Base-by-base conservation (phyloP, 768 basidiomycete genomes). In the Rhizopogon roseolus region DNA sequence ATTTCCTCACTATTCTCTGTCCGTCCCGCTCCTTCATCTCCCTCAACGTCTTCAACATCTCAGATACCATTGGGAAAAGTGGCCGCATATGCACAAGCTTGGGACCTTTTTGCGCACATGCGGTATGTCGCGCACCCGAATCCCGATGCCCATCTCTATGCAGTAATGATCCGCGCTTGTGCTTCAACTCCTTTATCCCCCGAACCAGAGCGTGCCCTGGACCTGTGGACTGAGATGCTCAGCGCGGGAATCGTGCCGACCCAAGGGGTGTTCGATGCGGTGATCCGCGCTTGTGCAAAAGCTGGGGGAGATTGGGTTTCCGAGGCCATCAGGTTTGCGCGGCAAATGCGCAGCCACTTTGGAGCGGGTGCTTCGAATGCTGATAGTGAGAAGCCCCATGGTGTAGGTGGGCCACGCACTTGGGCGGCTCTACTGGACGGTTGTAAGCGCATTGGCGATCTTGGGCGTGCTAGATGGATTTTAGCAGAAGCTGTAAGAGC, bases 101-200 rank as follows among this genome's bases (percentile, higher is more conserved):
- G 93, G 92, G 92, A 98, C 64, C 80, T 98, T 39, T 98, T 92
- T 67, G 76, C 89, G 2, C 96, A 99, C 68, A 95, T 97, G 90
- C 90, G 96, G 43, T 94, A 97, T 56, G 90, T 91, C 13, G 92
- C 96, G 1, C 93, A 98, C 65, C 85, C 93, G 1, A 72, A 73
- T 4, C 94, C 95, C 0, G 84, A 88, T 57, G 75, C 75, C 13
- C 68, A 76, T 22, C 74, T 95, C 6, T 98, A 93, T 70, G 80
- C 84, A 0, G 65, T 81, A 36, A 97, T 99, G 93, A 93, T 99
- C 60, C 79, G 80, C 5, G 88, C 92, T 0, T 98, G 95, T 57
- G 87, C 87, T 1, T 72, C 63, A 16, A 76, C 77, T 5, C 73
- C 79, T 4, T 62, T 76, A 2, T 73, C 73, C 22, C 83, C 88